Percentiles rank a stretch among this genome's conserved stretches.
phyloP scores from a whole-genome alignment of 73 alveolate genomes.

The Symbiodinium pilosum region DNA sequence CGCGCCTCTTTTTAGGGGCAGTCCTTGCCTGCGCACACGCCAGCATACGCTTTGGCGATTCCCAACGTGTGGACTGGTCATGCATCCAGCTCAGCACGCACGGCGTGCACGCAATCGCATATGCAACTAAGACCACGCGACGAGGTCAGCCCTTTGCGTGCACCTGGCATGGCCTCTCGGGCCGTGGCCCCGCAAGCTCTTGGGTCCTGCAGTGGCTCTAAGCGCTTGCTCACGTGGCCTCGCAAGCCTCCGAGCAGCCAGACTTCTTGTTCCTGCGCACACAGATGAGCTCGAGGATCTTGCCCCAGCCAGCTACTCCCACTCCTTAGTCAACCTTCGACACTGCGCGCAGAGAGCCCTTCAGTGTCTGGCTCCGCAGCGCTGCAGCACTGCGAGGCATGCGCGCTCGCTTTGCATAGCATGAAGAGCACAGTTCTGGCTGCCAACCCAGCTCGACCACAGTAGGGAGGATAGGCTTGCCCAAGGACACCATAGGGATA shows the following conservation, averaged over 20 bases:
- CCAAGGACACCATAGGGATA: background rate
- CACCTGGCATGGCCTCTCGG: background rate
- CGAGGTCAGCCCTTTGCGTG: background rate
- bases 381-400: background rate
- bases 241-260: too few species aligned
- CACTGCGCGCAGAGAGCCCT: background rate
- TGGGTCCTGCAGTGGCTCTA: background rate
- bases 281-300: background rate
- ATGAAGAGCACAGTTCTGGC: background rate
- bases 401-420: background rate
- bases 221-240: background rate
- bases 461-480: background rate
- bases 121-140: background rate
- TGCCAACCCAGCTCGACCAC: background rate
- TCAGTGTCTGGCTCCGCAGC: background rate
- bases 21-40: background rate
- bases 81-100: background rate
- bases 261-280: background rate
- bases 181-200: background rate
- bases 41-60: background rate
- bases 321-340: background rate
- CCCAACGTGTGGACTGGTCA: background rate
- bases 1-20: background rate
- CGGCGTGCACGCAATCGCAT: background rate
- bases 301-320: background rate